These are phyloP conservation scores for Capronia epimyces DNA, from an alignment of 2,329 filamentous ascomycete species.

Conservation along the genomic window DNA sequence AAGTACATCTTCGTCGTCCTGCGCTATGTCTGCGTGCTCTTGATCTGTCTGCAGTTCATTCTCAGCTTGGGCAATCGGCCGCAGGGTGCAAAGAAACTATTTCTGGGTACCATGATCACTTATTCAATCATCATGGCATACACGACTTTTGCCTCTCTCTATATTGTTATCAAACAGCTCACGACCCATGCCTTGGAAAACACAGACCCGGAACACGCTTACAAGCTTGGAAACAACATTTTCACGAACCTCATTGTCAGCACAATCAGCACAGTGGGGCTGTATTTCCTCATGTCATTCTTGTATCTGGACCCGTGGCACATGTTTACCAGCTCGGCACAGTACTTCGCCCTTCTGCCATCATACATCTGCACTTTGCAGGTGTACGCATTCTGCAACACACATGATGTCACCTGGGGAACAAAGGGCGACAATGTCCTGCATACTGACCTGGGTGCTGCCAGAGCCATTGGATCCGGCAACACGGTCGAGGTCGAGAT, in stretches of 20 bases:
- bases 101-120: conserved; percentile 79
- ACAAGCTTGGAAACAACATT: conserved; percentile 72
- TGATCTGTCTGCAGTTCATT: conserved; percentile 94
- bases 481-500: conserved; percentile 90
- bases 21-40: conserved; percentile 75
- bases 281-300: conserved; percentile 96
- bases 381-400: conserved; percentile 98
- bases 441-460: conserved; percentile 84
- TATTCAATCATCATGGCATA: conserved; percentile 94
- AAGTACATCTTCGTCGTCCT: conserved; percentile 80
- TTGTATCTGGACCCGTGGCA: conserved; percentile 98
- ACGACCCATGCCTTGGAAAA: conserved; percentile 43
- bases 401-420: conserved; percentile 97
- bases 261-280: conserved; percentile 77
- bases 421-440: conserved; percentile 97
- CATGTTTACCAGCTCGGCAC: conserved; percentile 85
- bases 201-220: conserved; percentile 36
- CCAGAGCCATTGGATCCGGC: conserved; percentile 61
- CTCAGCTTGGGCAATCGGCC: conserved; percentile 92
- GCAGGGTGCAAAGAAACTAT: conserved; percentile 88
- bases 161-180: conserved; percentile 82
- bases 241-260: conserved; percentile 94
- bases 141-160: conserved; percentile 82
- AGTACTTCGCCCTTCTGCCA: conserved; percentile 90
- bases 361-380: conserved; percentile 95